Percentiles rank a stretch among this genome's conserved stretches.
These are phyloP conservation scores for Tolypocladium ovalisporum DNA, from an alignment of 2,329 filamentous ascomycete species.

Conservation along the genomic window DNA sequence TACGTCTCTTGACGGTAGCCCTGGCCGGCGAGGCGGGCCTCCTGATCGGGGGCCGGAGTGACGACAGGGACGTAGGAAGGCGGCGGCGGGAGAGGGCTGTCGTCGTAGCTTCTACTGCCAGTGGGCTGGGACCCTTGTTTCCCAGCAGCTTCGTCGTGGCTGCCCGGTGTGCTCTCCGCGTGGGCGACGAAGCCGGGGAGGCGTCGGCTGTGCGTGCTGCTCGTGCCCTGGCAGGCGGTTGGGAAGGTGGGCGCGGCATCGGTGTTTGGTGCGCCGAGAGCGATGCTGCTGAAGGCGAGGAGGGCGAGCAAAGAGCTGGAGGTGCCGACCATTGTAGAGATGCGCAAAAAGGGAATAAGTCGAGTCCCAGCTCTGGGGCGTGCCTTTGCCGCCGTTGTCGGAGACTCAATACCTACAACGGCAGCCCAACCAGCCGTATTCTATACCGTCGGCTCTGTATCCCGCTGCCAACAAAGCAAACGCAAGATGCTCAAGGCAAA, in stretches of 20 bases:
- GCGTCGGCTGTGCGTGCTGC: not conserved
- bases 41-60: slow-evolving; percentile 20
- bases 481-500: no score
- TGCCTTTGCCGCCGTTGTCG: not conserved
- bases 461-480: not conserved
- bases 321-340: not conserved
- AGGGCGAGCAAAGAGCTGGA: not conserved
- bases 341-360: not conserved
- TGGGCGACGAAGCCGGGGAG: not conserved
- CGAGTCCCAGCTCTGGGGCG: not conserved
- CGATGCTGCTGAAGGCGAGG: not conserved
- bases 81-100: slow-evolving; percentile 4
- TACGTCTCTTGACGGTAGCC: slow-evolving; percentile 22
- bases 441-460: not conserved
- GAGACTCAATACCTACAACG: not conserved
- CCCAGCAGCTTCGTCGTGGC: no score
- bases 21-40: slow-evolving; percentile 15
- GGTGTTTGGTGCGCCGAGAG: not conserved
- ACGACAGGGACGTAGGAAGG: slow-evolving; percentile 17
- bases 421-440: not conserved
- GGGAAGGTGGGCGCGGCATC: not conserved
- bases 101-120: not conserved
- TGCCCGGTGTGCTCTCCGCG: not conserved
- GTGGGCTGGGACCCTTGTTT: not conserved
- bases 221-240: not conserved